Conservation (phyloP, 495 filamentous ascomycete genomes). For the Aspergillus biplanus region DNA sequence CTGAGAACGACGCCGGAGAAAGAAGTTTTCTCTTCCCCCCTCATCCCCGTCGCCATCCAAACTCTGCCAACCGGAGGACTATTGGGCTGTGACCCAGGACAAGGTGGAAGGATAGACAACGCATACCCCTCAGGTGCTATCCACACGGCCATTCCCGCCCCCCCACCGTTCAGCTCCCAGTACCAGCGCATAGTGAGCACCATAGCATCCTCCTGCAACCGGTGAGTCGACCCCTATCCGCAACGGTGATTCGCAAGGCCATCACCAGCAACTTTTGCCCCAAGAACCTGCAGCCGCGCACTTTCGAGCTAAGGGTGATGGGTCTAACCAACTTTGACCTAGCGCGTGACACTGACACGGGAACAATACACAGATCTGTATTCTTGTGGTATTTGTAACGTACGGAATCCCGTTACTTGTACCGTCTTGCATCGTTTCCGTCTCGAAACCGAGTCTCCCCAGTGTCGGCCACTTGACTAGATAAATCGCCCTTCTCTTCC, state of each 20-base stretch:
- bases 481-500: slow-evolving; percentile 21
- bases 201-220: slow-evolving; percentile 5
- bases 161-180: background rate
- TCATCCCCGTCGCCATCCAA: background rate
- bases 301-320: slow-evolving; percentile 21
- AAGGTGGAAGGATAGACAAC: background rate
- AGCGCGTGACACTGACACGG: slow-evolving; percentile 22
- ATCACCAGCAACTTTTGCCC: slow-evolving; percentile 1
- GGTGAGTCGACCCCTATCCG: slow-evolving; percentile 4
- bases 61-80: slow-evolving; percentile 4
- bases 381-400: slow-evolving; percentile 10
- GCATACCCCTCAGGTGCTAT: slow-evolving; percentile 8
- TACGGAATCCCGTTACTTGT: slow-evolving; percentile 8
- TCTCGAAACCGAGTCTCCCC: slow-evolving; percentile 16
- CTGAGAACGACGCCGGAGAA: background rate
- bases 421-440: slow-evolving; percentile 9
- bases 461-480: slow-evolving; percentile 5
- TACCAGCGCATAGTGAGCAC: background rate
- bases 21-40: slow-evolving; percentile 9
- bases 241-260: slow-evolving; percentile 13
- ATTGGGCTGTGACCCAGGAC: slow-evolving; percentile 5
- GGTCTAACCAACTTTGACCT: slow-evolving; percentile 12
- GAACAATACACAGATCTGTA: slow-evolving; percentile 18
- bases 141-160: background rate
- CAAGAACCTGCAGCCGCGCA: slow-evolving; percentile 19